Percentiles rank a stretch among this genome's conserved stretches.
Conservation (phyloP, 768 basidiomycete species). For the Suillus variegatus region DNA sequence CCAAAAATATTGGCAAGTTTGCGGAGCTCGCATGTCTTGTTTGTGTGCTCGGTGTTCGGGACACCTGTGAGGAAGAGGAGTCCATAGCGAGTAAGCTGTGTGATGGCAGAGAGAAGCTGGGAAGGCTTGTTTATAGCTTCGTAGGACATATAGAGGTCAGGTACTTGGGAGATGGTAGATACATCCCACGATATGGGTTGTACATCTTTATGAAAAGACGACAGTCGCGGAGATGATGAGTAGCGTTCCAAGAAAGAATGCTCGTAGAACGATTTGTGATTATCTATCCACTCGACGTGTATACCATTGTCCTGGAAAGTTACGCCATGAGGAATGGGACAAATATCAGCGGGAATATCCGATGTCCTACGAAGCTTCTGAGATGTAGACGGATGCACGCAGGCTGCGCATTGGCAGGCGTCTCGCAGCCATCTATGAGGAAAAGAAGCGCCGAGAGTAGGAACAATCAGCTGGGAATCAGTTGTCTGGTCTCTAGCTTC, state of each 20-base stretch:
- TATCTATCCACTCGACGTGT: conserved; percentile 56
- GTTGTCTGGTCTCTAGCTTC: background rate
- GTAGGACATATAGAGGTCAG: conserved; percentile 60
- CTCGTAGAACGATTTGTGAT: conserved; percentile 58
- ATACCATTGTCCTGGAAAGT: conserved; percentile 46
- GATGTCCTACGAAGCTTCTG: conserved; percentile 79
- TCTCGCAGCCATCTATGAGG: conserved; percentile 84
- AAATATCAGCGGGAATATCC: conserved; percentile 56
- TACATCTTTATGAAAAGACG: conserved; percentile 47
- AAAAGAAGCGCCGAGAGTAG: conserved; percentile 44
- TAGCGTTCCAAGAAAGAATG: conserved; percentile 51
- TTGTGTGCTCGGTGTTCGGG: conserved; percentile 57
- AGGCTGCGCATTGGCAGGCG: conserved; percentile 70
- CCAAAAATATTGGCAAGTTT: conserved; percentile 70
- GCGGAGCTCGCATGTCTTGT: conserved; percentile 66
- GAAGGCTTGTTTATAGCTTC: conserved; percentile 42
- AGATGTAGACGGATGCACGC: conserved; percentile 73
- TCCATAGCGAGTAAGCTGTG: conserved; percentile 72
- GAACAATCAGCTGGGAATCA: conserved; percentile 16
- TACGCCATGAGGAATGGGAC: conserved; percentile 45
- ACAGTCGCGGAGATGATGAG: conserved; percentile 36
- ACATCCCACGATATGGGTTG: conserved; percentile 46
- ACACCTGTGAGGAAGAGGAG: conserved; percentile 74
- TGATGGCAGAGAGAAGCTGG: conserved; percentile 59
- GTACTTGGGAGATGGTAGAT: conserved; percentile 34